Evolutionary conservation across 176 grass and related monocot genomes (phyloP), one percentile per base, ranked within the genome.

Genomic region (Raddia guianensis): DNA sequence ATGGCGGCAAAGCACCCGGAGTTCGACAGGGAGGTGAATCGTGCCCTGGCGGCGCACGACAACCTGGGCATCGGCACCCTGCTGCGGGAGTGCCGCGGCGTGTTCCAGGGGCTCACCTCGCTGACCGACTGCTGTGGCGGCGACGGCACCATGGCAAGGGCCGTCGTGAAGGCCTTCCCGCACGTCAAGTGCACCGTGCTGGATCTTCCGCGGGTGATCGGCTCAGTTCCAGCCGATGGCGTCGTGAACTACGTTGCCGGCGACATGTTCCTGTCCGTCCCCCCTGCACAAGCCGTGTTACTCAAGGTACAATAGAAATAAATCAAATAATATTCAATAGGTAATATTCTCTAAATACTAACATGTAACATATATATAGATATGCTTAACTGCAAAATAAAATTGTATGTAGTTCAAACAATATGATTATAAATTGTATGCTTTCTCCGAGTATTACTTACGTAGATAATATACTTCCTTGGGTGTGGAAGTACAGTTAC

Each of bases 281-380:
- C 91, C n/a, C 73, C 33, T 32, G 80, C 87, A 51, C 79, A 84
- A 72, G 80, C 73, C 14, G 88, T 86, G 43, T 11, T 71, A 54
- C 76, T 90, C 12, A 89, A 93, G 58, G 84, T 83, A 73, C n/a
- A 10, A n/a, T n/a, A n/a, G n/a, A n/a, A n/a, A n/a, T n/a, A n/a
- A n/a, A n/a, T n/a, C n/a, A n/a, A n/a, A n/a, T n/a, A n/a, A n/a
- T n/a, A 11, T 0, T 13, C 37, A 40, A 40, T 40, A 2, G 37
- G 37, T 40, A 40, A 40, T 40, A 1, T 13, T 6, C 4, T 32
- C 9, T 16, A 40, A 40, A 40, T 40, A 2, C 37, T 40, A 40
- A 40, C 7, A 1, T 34, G 7, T 40, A 8, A n/a, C n/a, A n/a
- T n/a, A n/a, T n/a, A n/a, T n/a, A n/a, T n/a, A n/a, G n/a, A n/a